Base-by-base conservation (phyloP, 2,329 filamentous ascomycete species). In the Alternaria viburni region DNA sequence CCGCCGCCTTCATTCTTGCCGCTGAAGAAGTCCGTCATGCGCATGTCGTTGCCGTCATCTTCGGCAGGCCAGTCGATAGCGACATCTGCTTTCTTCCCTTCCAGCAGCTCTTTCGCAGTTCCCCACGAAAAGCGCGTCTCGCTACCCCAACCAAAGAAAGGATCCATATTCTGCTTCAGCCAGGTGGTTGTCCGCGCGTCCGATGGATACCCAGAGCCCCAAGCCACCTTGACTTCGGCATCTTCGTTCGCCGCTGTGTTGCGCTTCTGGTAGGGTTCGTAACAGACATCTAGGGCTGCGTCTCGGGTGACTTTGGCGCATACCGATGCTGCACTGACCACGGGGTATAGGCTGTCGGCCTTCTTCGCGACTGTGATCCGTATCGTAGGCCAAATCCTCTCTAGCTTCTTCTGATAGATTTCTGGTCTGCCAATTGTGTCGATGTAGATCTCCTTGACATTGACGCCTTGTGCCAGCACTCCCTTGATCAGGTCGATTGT, bases 101-200 rank as follows among this genome's bases (percentile, higher is more conserved):
- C 94, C 5, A 99, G 83, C 88, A 98, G 87, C 74, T 98, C 94
- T 82, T 96, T 97, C 2, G 92, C 92, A 1, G 96, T 98, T 0
- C 91, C 92, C 96, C 96, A 99, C 75, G 93, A 97, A 76, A 97
- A 98, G 5, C 96, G 86, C 77, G 93, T 97, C 81, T 98, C 94
- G 23, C 87, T 87, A 0, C 95, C 94, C 95, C 96, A 99, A 13
- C 96, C 96, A 82, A 98, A 99, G 1, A 98, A 82, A 3, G 93
- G 92, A 75, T 99, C 90, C 90, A 97, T 95, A 69, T 95, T 96
- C 43, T 83, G 83, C 81, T 89, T 92, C 76, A 99, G 79, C 95
- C 96, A 99, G 13, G 82, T 80, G 2, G 91, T 88, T 72, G 93
- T 97, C 66, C 91, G 87, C 19, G 86, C 89, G 80, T 99, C 96